Evolutionary conservation across 1,139 yeast species (phyloP), one percentile per base, ranked within the genome.

Genomic region (Hanseniaspora uvarum): DNA sequence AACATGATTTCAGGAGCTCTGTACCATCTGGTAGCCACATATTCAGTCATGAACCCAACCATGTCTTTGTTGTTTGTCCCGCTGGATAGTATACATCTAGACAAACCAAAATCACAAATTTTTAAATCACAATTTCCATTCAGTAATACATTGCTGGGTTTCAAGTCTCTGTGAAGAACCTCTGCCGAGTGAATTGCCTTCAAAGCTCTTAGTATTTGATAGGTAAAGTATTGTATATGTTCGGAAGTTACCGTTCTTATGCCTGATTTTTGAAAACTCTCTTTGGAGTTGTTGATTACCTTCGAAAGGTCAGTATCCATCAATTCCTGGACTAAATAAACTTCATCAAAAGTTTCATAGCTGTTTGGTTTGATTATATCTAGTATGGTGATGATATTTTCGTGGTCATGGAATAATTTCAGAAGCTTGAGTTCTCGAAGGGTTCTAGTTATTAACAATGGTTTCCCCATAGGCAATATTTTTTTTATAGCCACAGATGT

Each of bases 91-190:
- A 79, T 63, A 11, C 86, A 84, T 56, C 97, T 75, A 1, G 96
- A 94, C 45, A 89, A 74, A 0, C 97, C 97, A 70, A 89, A 89
- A 68, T 89, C 97, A 68, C 96, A 87, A 43, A 89, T 80, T 65
- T 89, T 89, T 61, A 89, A 74, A 70, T 88, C 96, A 70, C 97
- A 89, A 65, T 88, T 87, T 31, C 94, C 82, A 64, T 89, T 89
- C 44, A 89, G 70, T 56, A 89, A 73, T 56, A 89, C 70, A 68
- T 89, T 89, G 21, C 89, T 80, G 3, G 97, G 97, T 68, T 89
- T 89, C 60, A 89, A 72, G 65, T 89, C 97, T 57, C 97, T 77
- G 65, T 89, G 97, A 56, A 89, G 77, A 33, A 89, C 75, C 68
- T 80, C 68, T 58, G 85, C 86, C 53, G 80, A 75, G 62, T 81